These are phyloP conservation scores for Pythium folliculosum DNA, from an alignment of 352 stramenopile species.

Conservation along the genomic window DNA sequence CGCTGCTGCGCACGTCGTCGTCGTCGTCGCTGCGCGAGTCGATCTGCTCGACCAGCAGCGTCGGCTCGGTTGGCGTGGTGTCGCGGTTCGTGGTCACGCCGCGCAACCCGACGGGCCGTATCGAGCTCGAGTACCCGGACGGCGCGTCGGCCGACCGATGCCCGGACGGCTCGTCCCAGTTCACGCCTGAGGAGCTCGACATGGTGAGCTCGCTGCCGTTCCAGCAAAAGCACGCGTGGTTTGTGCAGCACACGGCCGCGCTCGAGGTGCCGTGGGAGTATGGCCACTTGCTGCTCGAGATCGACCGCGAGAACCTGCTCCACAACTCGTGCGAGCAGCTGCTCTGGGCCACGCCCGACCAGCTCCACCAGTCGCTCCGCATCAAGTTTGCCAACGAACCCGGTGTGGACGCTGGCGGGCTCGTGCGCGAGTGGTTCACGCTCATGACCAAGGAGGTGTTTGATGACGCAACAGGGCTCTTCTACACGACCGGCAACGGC, in stretches of 20 bases:
- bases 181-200: constrained; percentile 75
- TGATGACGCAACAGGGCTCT: constrained; percentile 81
- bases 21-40: constrained; percentile 69
- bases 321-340: constrained; percentile 90
- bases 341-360: constrained; percentile 76
- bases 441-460: constrained; percentile 91
- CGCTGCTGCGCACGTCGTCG: constrained; percentile 43
- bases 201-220: constrained; percentile 70
- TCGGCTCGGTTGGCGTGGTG: constrained; percentile 71
- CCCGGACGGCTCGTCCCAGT: constrained; percentile 54
- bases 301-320: constrained; percentile 86
- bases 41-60: constrained; percentile 60
- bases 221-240: constrained; percentile 89
- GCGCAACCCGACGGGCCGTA: constrained; percentile 67
- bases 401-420: constrained; percentile 89
- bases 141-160: constrained; percentile 56
- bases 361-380: constrained; percentile 85
- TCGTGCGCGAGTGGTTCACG: constrained; percentile 92
- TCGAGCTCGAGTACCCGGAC: constrained; percentile 74
- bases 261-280: constrained; percentile 89
- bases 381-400: constrained; percentile 92
- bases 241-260: constrained; percentile 82
- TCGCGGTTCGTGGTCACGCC: constrained; percentile 76
- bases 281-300: constrained; percentile 83
- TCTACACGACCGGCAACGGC: constrained; percentile 70